phyloP scores from a whole-genome alignment of 495 filamentous ascomycete species.

The Hyaloscypha variabilis region DNA sequence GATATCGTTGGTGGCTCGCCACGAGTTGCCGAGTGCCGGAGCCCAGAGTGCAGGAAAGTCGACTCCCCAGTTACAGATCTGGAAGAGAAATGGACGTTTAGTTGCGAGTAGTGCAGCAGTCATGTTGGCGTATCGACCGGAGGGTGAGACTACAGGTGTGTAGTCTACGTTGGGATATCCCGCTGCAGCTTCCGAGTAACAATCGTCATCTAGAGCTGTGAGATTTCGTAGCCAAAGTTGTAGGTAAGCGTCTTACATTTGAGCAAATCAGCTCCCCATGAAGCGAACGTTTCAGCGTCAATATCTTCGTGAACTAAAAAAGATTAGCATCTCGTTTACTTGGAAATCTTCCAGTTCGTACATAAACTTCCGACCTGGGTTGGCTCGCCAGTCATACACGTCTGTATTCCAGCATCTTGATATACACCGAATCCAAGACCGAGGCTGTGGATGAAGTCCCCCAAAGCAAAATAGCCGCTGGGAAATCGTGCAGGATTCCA shows the following conservation, averaged over 20 bases:
- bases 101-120: constrained; percentile 34
- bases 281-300: constrained; percentile 39
- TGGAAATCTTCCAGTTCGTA: neutral
- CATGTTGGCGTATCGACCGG: constrained; percentile 33
- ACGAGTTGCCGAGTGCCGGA: constrained; percentile 54
- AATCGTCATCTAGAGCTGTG: constrained; percentile 24
- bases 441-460: constrained; percentile 49
- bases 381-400: constrained; percentile 23
- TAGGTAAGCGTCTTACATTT: constrained; percentile 31
- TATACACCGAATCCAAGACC: constrained; percentile 59
- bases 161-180: constrained; percentile 45
- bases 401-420: constrained; percentile 48
- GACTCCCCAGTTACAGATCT: constrained; percentile 44
- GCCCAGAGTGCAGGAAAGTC: constrained; percentile 49
- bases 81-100: constrained; percentile 38
- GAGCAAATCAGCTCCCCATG: constrained; percentile 39
- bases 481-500: constrained; percentile 59
- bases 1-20: constrained; percentile 57
- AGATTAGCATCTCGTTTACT: neutral
- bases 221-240: constrained; percentile 22
- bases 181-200: constrained; percentile 37
- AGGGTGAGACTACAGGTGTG: constrained; percentile 30
- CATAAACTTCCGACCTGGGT: constrained; percentile 20
- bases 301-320: constrained; percentile 34
- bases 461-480: constrained; percentile 49